Evolutionary conservation across 75 land plant species (phyloP).

Genomic region (Sequoiadendron giganteum): DNA sequence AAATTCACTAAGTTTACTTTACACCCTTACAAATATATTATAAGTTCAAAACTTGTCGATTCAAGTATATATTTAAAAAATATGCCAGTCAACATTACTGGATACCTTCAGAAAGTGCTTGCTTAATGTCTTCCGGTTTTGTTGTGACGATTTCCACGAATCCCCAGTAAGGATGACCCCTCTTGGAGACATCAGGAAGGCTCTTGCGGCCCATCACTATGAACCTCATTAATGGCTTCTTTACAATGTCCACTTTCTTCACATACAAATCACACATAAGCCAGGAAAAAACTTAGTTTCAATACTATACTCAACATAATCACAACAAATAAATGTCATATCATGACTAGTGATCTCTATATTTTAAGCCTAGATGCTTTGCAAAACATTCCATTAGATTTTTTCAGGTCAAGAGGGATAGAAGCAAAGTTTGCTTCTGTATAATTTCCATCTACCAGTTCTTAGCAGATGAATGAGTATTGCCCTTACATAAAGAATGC

Average conservation of each 20-base stretch:
- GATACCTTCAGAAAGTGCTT: conserved; percentile 55
- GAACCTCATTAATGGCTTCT: conserved; percentile 59
- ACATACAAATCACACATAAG: not conserved
- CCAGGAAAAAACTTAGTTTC: not conserved
- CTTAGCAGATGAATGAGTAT: not conserved
- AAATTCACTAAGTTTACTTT: no score
- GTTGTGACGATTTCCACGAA: conserved; percentile 87
- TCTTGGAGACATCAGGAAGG: conserved; percentile 58
- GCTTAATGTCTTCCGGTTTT: conserved; percentile 41
- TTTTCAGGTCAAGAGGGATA: not conserved
- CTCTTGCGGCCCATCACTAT: conserved; percentile 78
- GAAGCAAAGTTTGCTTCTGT: not conserved
- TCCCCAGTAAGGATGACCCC: conserved; percentile 71
- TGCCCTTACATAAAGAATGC: no score
- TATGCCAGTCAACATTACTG: not conserved
- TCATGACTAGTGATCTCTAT: not conserved
- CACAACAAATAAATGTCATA: not conserved
- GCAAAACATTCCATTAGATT: not conserved
- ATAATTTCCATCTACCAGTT: not conserved
- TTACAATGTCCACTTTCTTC: conserved; percentile 69
- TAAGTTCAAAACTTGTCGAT: no score
- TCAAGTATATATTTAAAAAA: not conserved
- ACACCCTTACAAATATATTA: no score
- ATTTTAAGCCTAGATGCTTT: no score
- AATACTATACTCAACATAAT: not conserved